Evolutionary conservation across 139 green algal species (phyloP).

Genomic region (Chlamydomonas sp.): DNA sequence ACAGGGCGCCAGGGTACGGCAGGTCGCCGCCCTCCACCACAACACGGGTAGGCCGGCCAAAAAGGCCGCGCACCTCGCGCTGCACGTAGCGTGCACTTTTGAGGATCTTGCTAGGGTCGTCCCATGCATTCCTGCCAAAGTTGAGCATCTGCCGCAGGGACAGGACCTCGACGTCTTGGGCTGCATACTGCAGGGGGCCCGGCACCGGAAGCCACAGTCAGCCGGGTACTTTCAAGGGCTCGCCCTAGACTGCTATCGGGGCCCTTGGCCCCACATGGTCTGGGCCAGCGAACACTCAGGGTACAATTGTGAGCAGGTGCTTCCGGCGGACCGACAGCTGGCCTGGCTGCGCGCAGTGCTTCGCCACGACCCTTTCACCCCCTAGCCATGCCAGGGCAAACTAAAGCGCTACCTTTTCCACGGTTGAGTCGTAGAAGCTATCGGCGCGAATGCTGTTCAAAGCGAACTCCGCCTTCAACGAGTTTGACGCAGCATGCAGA

Average conservation of each 20-base stretch:
- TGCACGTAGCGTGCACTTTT: constrained; percentile 71
- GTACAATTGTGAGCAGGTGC: not conserved
- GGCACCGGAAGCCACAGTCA: not conserved
- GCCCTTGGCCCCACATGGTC: not conserved
- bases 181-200: constrained; percentile 51
- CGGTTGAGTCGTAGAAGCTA: constrained; percentile 76
- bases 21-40: not conserved
- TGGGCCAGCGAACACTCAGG: not conserved
- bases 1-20: not conserved
- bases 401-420: constrained; percentile 55
- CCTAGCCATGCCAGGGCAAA: not conserved
- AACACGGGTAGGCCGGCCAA: not conserved
- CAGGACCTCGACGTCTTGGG: constrained; percentile 63
- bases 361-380: too few relatives aligned
- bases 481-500: not conserved
- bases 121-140: constrained; percentile 62
- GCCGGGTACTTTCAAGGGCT: not conserved
- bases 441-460: constrained; percentile 35
- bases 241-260: not conserved
- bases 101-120: constrained; percentile 57
- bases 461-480: not conserved
- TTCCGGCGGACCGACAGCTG: not conserved
- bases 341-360: not conserved
- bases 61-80: constrained; percentile 51
- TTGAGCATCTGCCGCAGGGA: constrained; percentile 77